Conservation (phyloP, 140 eudicot species). For the Oenanthe javanica region DNA sequence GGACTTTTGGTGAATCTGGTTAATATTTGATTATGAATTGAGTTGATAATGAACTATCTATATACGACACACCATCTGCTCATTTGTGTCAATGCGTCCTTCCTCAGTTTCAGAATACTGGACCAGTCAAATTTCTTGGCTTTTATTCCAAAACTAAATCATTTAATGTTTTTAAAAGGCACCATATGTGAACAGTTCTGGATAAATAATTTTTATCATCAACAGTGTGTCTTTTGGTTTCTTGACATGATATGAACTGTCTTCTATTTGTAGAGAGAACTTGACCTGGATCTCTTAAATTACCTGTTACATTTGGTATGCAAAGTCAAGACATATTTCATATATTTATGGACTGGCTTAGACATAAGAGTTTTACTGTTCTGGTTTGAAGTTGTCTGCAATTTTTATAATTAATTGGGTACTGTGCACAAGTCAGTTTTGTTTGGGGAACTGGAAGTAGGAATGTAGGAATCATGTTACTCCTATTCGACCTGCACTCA, state of each 20-base stretch:
- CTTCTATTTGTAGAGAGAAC: neutral
- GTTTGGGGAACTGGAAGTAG: neutral
- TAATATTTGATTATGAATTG: neutral
- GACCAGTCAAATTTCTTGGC: neutral
- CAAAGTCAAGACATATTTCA: neutral
- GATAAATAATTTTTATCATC: neutral
- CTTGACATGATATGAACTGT: neutral
- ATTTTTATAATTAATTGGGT: neutral
- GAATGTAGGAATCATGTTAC: too few relatives aligned
- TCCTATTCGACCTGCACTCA: too few relatives aligned
- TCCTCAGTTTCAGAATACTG: neutral
- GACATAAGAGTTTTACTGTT: neutral
- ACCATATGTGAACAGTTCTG: neutral
- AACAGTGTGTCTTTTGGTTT: neutral
- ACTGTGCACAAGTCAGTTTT: neutral
- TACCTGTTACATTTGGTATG: neutral
- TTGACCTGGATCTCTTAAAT: neutral
- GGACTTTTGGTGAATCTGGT: neutral
- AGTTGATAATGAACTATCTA: neutral
- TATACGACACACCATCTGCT: neutral
- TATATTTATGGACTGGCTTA: neutral
- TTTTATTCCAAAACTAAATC: neutral
- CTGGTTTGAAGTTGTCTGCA: neutral
- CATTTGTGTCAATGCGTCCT: neutral
- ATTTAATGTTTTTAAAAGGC: neutral